Conservation (phyloP, 2,329 filamentous ascomycete genomes). For the Cladosporium sp. region DNA sequence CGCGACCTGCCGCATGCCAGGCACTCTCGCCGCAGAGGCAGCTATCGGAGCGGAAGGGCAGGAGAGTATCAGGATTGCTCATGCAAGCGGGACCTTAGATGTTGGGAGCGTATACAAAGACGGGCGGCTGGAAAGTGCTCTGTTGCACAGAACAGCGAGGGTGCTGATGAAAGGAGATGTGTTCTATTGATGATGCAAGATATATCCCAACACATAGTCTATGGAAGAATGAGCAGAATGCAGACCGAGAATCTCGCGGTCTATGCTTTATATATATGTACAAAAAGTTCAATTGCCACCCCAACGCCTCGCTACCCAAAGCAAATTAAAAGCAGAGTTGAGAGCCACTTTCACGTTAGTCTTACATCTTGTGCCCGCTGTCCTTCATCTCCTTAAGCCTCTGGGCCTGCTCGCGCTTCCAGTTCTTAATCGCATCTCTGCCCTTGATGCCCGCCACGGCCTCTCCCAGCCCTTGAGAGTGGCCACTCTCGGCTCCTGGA, state of each 20-base stretch:
- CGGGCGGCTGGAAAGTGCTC: conserved; percentile 33
- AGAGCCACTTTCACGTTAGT: conserved; percentile 3
- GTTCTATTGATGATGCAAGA: conserved; percentile 24
- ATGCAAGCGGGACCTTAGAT: conserved; percentile 35
- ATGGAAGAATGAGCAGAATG: background rate
- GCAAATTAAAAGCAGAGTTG: conserved; percentile 15
- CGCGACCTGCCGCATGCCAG: conserved; percentile 40
- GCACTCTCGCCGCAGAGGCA: conserved; percentile 30
- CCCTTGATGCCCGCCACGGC: conserved; percentile 33
- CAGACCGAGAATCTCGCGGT: background rate
- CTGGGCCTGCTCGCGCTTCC: conserved; percentile 18
- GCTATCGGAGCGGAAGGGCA: conserved; percentile 26
- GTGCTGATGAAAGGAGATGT: conserved; percentile 38
- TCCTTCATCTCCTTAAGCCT: conserved; percentile 9
- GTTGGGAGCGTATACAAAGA: conserved; percentile 32
- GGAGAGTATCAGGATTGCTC: conserved; percentile 32
- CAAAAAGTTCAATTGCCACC: conserved; percentile 3
- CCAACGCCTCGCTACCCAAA: conserved; percentile 22
- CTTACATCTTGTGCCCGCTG: conserved; percentile 9
- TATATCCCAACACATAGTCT: background rate
- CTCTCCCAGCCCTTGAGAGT: conserved; percentile 29
- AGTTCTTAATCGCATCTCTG: conserved; percentile 29
- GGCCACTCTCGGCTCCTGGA: conserved; percentile 10
- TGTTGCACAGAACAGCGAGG: conserved; percentile 35
- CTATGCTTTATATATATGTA: conserved; percentile 12